A percentile compares a stretch with the other conserved stretches of the same genome.
Evolutionary conservation across 352 stramenopile genomes (phyloP).

Genomic region (Thraustochytrium striatum): DNA sequence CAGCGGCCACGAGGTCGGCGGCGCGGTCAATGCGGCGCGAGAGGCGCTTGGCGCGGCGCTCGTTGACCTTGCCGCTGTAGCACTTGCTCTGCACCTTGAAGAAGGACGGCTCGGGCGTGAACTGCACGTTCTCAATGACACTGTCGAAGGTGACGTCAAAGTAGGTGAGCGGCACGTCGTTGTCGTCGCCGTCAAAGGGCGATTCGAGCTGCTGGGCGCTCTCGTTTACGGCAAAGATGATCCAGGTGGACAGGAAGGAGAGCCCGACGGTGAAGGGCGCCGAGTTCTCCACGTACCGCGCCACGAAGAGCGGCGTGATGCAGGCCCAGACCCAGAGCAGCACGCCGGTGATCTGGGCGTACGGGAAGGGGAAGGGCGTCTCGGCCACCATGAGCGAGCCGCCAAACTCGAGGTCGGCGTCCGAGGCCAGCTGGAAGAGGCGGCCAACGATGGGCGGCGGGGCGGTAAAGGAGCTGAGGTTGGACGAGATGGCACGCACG

Average conservation of each 20-base stretch:
- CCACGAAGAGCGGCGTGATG: slow-evolving; percentile 33
- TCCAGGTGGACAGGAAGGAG: slow-evolving; percentile 36
- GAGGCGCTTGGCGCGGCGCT: no score
- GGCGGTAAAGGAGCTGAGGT: slow-evolving; percentile 1
- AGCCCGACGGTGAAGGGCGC: not conserved
- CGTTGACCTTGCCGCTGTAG: no score
- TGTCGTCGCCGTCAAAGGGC: slow-evolving; percentile 16
- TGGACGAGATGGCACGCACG: not conserved
- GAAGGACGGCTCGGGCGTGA: not conserved
- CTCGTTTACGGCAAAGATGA: slow-evolving; percentile 38
- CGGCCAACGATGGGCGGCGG: not conserved
- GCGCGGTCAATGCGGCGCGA: no score
- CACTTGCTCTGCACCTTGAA: no score
- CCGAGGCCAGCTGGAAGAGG: slow-evolving; percentile 16
- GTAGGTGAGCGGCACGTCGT: slow-evolving; percentile 40
- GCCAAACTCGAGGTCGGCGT: slow-evolving; percentile 40
- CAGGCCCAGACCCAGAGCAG: slow-evolving; percentile 30
- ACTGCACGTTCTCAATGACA: slow-evolving; percentile 15
- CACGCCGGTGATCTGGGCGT: slow-evolving; percentile 18
- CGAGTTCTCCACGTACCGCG: not conserved
- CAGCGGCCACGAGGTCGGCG: no score
- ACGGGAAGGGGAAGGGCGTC: slow-evolving; percentile 45
- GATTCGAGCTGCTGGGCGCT: slow-evolving; percentile 7
- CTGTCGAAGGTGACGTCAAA: slow-evolving; percentile 9
- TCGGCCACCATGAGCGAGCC: slow-evolving; percentile 11